Evolutionary conservation across 2,329 filamentous ascomycete species (phyloP), one percentile per base, ranked within the genome.

Genomic region (Alternaria metachromatica): DNA sequence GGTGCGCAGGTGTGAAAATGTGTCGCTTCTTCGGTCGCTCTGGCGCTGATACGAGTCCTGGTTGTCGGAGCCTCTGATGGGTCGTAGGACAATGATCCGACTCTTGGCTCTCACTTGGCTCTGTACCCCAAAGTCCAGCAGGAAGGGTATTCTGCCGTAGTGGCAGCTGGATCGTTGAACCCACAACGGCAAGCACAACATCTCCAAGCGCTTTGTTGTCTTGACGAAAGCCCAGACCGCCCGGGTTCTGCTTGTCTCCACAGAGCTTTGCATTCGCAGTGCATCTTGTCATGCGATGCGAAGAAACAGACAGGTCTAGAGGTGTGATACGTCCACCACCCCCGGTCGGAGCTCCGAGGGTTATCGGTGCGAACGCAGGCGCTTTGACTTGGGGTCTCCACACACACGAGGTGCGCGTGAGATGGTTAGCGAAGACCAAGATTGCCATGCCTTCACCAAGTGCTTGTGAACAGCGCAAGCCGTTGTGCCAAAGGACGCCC

Each of bases 81-180:
- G 72, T 94, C 91, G 76, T 0, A 92, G 93, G 18, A 87, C 87
- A 0, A 89, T 91, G 18, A 96, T 92, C 72, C 91, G 84, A 0
- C 92, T 92, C 0, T 91, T 93, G 79, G 93, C 96, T 0, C 33
- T 37, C 9, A 37, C 33, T 37, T 37, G 33, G 33, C 33, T 37
- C 33, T 37, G 30, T 89, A 0, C 92, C 92, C 0, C 91, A 93
- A 0, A 96, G 73, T 0, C 92, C 90, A 20, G 0, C 92, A 92
- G 91, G 94, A 75, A 96, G 95, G 3, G 33, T 37, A 37, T 74
- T 96, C 92, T 93, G 96, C 96, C 91, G 94, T 95, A 59, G 96
- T 87, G 0, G 91, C 83, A 0, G 87, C 93, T 3, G 90, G 92
- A 0, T 93, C 93, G 78, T 96, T 96, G 0, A 92, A 92, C 0